phyloP scores from a whole-genome alignment of 179 eudicot genomes.

The Silene coronaria region DNA sequence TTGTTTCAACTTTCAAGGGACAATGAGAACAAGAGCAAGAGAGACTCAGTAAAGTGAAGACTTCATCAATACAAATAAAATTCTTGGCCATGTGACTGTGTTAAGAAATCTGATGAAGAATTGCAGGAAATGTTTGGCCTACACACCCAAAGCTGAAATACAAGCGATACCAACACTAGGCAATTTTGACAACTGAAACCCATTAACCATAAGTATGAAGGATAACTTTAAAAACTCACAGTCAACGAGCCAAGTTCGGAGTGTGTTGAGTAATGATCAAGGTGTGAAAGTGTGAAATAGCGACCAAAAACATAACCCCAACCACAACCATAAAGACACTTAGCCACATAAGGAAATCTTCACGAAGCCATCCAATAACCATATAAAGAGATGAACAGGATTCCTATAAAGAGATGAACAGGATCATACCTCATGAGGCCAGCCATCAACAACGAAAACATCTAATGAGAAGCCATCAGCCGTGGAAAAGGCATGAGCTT shows the following conservation, averaged over 20 bases:
- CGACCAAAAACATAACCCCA: neutral
- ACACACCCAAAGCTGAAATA: neutral
- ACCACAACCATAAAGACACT: neutral
- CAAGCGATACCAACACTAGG: neutral
- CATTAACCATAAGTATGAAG: neutral
- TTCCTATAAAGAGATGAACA: neutral
- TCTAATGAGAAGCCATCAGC: conserved; percentile 83
- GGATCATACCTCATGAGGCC: conserved; percentile 63
- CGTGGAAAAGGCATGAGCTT: conserved; percentile 94
- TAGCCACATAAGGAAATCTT: neutral
- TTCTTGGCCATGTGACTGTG: neutral
- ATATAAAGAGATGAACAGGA: neutral
- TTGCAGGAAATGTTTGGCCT: neutral
- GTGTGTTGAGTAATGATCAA: neutral
- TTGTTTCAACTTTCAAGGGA: neutral
- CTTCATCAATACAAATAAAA: neutral
- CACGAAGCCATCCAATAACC: neutral
- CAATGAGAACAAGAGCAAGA: neutral
- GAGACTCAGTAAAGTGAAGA: neutral
- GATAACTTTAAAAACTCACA: neutral
- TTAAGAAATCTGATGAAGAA: neutral
- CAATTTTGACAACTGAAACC: neutral
- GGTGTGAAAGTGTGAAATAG: neutral
- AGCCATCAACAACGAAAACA: conserved; percentile 84
- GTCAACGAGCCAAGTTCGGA: neutral